Base-by-base conservation (phyloP, 2,329 filamentous ascomycete genomes). In the Ophiocordyceps polyrhachis-furcata region DNA sequence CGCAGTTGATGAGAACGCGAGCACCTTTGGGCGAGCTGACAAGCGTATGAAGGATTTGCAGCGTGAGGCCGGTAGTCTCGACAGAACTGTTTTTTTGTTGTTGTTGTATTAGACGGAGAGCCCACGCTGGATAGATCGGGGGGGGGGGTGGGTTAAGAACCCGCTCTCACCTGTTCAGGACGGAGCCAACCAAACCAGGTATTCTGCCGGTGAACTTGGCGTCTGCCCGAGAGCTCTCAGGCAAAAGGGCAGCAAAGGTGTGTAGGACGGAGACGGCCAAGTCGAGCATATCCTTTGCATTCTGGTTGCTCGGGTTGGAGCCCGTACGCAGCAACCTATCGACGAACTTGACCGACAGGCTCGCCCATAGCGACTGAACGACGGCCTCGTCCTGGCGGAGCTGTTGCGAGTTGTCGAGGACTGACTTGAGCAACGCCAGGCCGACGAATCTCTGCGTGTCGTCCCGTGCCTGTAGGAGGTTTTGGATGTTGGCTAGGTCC, bases 371-470 rank as follows among this genome's bases (percentile, higher is more conserved):
- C 14, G 56, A 56, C n/a, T 58, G 53, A 5, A 80, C 53, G 8
- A 54, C 56, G 2, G 58, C 57, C 11, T 65, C 61, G 56, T 77
- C 66, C 44, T 67, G 58, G 41, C 66, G 66, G 20, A 77, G 57
- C n/a, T 66, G 57, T 20, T 66, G 59, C 6, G 72, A 70, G 54
- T 74, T 76, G 57, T 82, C 77, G 29, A 83, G 65, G 13, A 79
- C 60, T n/a, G 74, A 73, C 53, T 77, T 80, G 43, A 83, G 66
- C 20, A 83, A 65, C 1, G 77, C 75, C 20, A 83, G 63, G 8
- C 77, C 79, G 37, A 81, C 77, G 51, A 83, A 82, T 53, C 75
- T 70, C 19, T 76, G 74, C 0, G 79, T 83, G 55, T 83, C 79
- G 54, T 81, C 71, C 48, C 74, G 76, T 45, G 72, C 60, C 45